Evolutionary conservation across 495 filamentous ascomycete genomes (phyloP), one percentile per base, ranked within the genome.

Genomic region (Penicillium cinerascens): DNA sequence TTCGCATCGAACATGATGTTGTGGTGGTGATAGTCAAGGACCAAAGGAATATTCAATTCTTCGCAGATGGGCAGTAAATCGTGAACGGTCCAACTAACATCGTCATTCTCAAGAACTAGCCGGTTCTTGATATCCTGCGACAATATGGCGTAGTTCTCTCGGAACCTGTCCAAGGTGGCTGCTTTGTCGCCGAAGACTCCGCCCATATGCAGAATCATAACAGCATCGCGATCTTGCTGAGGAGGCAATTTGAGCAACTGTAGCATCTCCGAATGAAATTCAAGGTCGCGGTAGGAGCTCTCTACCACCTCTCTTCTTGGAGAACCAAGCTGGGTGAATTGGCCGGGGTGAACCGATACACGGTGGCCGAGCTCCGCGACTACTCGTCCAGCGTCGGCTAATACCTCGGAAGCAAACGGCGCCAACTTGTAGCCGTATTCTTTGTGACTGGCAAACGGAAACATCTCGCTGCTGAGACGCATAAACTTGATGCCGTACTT

Each of bases 121-220:
- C 92, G 81, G 3, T 84, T 81, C 64, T 95, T 95, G 51, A 96
- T 71, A 41, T 82, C 79, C 27, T 80, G 72, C 0, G 87, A 81
- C 2, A 89, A 73, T 0, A 47, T 65, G 4, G 77, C 70, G 58
- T 97, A 96, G 54, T 92, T 95, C 51, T 84, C 69, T 6, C 88
- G 77, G 61, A 97, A 96, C 8, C 92, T 80, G 58, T 87, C 79
- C 7, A 97, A 71, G 0, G 92, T 93, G 1, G 85, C 89, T 16
- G 71, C 73, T 67, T 96, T 97, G 68, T 95, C 89, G 13, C 91
- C 92, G 61, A 91, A 96, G 0, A 88, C 81, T 13, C 93, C 93
- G 17, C 92, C 93, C 83, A 97, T 90, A 60, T 97, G 93, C 2
- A 97, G 63, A 49, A 97, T 90, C 89, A 97, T 93, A 37, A 97